phyloP scores from a whole-genome alignment of 257 asterid species.

The Thymus quinquecostatus region DNA sequence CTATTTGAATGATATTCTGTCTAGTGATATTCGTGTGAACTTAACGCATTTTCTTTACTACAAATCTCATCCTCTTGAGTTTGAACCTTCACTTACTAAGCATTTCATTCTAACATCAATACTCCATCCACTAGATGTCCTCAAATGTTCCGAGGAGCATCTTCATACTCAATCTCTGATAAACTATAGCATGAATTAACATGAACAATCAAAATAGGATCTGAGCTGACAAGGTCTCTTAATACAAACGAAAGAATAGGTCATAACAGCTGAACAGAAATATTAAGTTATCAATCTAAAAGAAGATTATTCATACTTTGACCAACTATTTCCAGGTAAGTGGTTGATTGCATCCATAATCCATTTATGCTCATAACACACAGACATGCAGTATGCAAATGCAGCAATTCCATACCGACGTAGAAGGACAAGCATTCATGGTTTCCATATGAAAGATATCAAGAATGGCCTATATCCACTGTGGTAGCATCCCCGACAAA shows the following conservation, averaged over 20 bases:
- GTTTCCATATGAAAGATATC: slow-evolving; percentile 16
- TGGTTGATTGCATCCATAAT: neutral
- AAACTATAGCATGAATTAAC: neutral
- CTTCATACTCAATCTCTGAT: too few species aligned
- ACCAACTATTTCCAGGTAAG: slow-evolving; percentile 7
- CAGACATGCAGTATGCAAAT: neutral
- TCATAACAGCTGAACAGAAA: neutral
- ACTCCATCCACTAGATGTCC: neutral
- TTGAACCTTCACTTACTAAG: slow-evolving; percentile 9
- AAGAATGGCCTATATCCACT: neutral
- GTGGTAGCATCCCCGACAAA: neutral
- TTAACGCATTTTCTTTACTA: neutral
- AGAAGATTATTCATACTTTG: neutral
- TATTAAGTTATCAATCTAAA: neutral
- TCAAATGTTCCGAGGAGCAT: neutral
- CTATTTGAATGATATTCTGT: neutral
- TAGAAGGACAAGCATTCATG: neutral
- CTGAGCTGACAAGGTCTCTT: neutral
- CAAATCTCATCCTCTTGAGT: neutral
- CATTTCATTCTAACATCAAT: neutral
- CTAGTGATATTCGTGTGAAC: neutral
- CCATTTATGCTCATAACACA: neutral
- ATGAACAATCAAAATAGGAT: neutral
- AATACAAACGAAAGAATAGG: neutral
- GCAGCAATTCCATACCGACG: slow-evolving; percentile 18